Conservation (phyloP, 371 early-diverging fungal species). For the Lichtheimia hyalospora region DNA sequence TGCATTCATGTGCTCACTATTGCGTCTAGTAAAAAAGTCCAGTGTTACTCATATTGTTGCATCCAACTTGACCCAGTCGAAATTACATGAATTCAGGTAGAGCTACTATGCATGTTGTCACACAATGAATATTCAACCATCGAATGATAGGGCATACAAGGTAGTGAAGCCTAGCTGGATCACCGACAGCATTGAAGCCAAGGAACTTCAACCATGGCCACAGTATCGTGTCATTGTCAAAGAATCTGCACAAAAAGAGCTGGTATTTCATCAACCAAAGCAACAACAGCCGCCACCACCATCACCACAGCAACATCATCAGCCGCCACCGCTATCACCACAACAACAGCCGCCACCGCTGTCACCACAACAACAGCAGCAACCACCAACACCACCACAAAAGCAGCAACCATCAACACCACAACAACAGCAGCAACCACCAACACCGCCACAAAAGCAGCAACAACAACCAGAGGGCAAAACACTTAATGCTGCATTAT, state of each 20-base stretch:
- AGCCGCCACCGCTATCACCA: no score
- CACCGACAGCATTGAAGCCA: slow-evolving; percentile 60
- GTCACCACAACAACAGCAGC: background rate
- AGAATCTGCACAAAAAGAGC: slow-evolving; percentile 23
- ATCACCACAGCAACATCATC: background rate
- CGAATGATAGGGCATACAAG: slow-evolving; percentile 53
- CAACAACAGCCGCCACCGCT: no score
- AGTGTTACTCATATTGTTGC: slow-evolving; percentile 73
- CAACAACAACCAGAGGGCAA: slow-evolving; percentile 8
- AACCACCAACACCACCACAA: no score
- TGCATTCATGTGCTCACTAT: background rate
- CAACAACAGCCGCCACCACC: background rate
- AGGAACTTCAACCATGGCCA: slow-evolving; percentile 64
- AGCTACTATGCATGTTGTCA: background rate
- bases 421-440: background rate
- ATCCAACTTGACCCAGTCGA: slow-evolving; percentile 63
- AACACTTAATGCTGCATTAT: slow-evolving; percentile 19
- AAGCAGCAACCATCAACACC: background rate
- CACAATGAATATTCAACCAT: background rate
- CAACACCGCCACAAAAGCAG: no score
- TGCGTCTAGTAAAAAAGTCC: slow-evolving; percentile 49
- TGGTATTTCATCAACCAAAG: slow-evolving; percentile 14
- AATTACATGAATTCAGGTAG: slow-evolving; percentile 66
- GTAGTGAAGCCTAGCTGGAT: slow-evolving; percentile 85
- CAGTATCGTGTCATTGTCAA: slow-evolving; percentile 42